phyloP scores from a whole-genome alignment of 805 yeast genomes.

The Starmerella vaccinii region DNA sequence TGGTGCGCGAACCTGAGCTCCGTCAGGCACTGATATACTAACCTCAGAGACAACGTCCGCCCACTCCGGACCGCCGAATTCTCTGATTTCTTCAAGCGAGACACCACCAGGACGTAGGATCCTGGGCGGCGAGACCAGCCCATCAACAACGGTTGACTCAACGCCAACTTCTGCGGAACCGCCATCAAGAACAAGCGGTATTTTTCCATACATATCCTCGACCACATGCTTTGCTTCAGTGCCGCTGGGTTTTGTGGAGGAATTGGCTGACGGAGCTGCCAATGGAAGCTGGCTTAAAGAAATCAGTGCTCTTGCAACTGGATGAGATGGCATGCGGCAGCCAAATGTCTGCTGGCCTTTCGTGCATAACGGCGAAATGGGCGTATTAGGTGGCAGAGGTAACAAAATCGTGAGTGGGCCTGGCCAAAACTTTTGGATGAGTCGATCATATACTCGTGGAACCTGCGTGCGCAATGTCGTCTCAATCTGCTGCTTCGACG shows the following conservation, averaged over 20 bases:
- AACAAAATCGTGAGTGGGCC: slow-evolving; percentile 86
- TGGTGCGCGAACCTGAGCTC: slow-evolving; percentile 72
- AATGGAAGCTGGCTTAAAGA: slow-evolving; percentile 75
- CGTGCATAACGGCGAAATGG: slow-evolving; percentile 64
- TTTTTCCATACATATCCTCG: slow-evolving; percentile 65
- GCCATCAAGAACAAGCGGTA: slow-evolving; percentile 83
- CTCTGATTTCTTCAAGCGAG: slow-evolving; percentile 60
- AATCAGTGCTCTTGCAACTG: slow-evolving; percentile 83
- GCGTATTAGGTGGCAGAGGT: slow-evolving; percentile 38
- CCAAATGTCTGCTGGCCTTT: slow-evolving; percentile 87
- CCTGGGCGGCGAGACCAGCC: slow-evolving; percentile 74
- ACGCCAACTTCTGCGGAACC: slow-evolving; percentile 83
- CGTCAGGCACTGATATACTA: slow-evolving; percentile 44
- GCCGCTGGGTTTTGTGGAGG: slow-evolving; percentile 91
- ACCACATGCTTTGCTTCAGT: slow-evolving; percentile 79
- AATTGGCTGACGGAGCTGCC: slow-evolving; percentile 97
- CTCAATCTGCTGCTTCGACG: slow-evolving; percentile 63
- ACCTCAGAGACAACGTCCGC: slow-evolving; percentile 35
- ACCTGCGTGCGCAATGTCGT: slow-evolving; percentile 48
- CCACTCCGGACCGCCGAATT: slow-evolving; percentile 64
- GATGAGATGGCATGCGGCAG: slow-evolving; percentile 76
- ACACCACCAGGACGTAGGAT: slow-evolving; percentile 91
- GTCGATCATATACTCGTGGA: slow-evolving; percentile 56
- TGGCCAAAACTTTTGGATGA: slow-evolving; percentile 78
- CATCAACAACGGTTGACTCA: slow-evolving; percentile 91